A percentile compares a stretch with the other conserved stretches of the same genome.
phyloP scores from a whole-genome alignment of 768 basidiomycete genomes.

The Sutorius australiensis region DNA sequence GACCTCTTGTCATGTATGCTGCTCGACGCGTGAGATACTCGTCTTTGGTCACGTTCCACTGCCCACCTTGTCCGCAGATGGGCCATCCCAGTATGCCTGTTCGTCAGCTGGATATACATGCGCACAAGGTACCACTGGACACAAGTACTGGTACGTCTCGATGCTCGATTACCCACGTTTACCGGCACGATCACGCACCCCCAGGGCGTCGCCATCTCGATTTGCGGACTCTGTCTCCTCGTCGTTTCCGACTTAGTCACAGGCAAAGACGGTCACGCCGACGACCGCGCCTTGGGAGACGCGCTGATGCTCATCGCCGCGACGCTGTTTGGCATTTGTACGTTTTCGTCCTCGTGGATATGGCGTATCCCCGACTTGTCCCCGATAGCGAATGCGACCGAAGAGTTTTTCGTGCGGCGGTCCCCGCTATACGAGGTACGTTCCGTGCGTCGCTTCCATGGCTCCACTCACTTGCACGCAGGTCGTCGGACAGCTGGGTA shows the following conservation, averaged over 20 bases:
- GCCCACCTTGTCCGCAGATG: constrained; percentile 44
- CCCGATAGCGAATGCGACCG: constrained; percentile 72
- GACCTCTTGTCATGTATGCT: constrained; percentile 87
- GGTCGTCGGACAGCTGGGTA: constrained; percentile 82
- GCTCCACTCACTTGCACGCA: constrained; percentile 15
- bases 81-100: constrained; percentile 84
- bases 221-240: constrained; percentile 71
- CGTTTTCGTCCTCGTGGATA: constrained; percentile 25
- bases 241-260: constrained; percentile 76
- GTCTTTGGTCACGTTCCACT: not conserved
- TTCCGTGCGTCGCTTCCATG: not conserved
- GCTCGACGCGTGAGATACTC: constrained; percentile 65
- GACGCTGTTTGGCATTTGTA: constrained; percentile 81
- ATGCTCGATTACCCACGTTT: not conserved
- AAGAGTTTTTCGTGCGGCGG: constrained; percentile 80
- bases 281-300: constrained; percentile 68
- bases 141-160: constrained; percentile 57
- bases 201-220: constrained; percentile 68
- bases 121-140: constrained; percentile 77
- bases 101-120: constrained; percentile 80
- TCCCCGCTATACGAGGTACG: constrained; percentile 73
- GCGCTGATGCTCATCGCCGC: constrained; percentile 83
- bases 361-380: not conserved
- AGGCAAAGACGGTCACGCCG: constrained; percentile 65
- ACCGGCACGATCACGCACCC: not conserved